Percentiles rank a stretch among this genome's conserved stretches.
Evolutionary conservation across 805 yeast species (phyloP).

Genomic region (Candida berthetii): DNA sequence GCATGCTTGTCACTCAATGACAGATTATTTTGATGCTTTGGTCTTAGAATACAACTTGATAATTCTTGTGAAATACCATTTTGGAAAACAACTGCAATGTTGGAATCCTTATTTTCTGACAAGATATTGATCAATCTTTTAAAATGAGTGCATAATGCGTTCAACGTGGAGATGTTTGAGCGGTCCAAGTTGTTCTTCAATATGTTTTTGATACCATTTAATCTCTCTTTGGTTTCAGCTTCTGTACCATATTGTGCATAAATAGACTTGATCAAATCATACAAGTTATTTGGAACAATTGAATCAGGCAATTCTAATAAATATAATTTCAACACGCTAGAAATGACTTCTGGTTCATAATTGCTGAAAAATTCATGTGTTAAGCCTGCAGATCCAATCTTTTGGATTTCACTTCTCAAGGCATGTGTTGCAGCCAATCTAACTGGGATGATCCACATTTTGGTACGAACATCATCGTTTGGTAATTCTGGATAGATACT

Average conservation of each 20-base stretch:
- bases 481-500: slow-evolving; percentile 60
- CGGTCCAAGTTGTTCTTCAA: slow-evolving; percentile 56
- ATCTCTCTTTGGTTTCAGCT: slow-evolving; percentile 27
- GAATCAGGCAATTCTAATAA: slow-evolving; percentile 78
- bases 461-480: slow-evolving; percentile 61
- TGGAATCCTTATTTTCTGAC: slow-evolving; percentile 34
- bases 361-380: slow-evolving; percentile 21
- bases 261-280: slow-evolving; percentile 63
- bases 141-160: slow-evolving; percentile 74
- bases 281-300: slow-evolving; percentile 54
- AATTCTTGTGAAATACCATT: slow-evolving; percentile 57
- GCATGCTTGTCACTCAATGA: slow-evolving; percentile 56
- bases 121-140: slow-evolving; percentile 52
- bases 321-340: slow-evolving; percentile 66
- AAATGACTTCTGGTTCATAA: slow-evolving; percentile 49
- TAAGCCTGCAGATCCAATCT: slow-evolving; percentile 37
- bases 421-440: slow-evolving; percentile 55
- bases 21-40: slow-evolving; percentile 36
- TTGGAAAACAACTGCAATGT: slow-evolving; percentile 30
- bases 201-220: slow-evolving; percentile 60
- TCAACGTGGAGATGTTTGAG: slow-evolving; percentile 71
- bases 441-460: slow-evolving; percentile 64
- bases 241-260: slow-evolving; percentile 44
- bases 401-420: slow-evolving; percentile 52
- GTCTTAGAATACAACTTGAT: slow-evolving; percentile 54